These are phyloP conservation scores for Oldenlandia corymbosa DNA, from an alignment of 257 asterid genomes.

Conservation along the genomic window DNA sequence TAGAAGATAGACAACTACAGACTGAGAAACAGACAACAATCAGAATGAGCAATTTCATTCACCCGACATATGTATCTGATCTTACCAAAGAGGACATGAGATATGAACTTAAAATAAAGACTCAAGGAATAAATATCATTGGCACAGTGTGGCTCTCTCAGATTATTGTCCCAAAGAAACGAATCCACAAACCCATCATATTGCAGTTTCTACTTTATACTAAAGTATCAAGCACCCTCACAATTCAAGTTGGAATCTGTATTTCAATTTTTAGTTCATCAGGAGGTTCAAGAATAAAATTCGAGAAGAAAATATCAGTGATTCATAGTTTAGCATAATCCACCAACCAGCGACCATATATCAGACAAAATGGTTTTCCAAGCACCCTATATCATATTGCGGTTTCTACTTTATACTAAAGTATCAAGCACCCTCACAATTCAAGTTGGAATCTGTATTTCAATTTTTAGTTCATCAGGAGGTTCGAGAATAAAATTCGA, in stretches of 20 bases:
- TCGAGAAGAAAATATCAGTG: background rate
- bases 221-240: background rate
- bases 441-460: background rate
- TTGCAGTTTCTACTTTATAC: too few species aligned
- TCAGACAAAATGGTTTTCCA: background rate
- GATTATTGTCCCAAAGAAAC: too few species aligned
- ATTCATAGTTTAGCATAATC: background rate
- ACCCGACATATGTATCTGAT: background rate
- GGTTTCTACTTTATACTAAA: background rate
- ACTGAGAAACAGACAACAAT: constrained; percentile 33
- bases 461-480: background rate
- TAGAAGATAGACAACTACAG: constrained; percentile 75
- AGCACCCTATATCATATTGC: background rate
- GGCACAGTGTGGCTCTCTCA: too few species aligned
- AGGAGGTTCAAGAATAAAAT: background rate
- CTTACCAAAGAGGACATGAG: constrained; percentile 1
- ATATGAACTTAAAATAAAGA: background rate
- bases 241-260: background rate
- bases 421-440: background rate
- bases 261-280: background rate
- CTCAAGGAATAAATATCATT: too few species aligned
- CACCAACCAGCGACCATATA: background rate
- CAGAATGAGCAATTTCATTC: constrained; percentile 10
- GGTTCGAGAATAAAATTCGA: background rate
- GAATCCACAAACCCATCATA: too few species aligned